phyloP scores from a whole-genome alignment of 2,329 filamentous ascomycete species.

The Botryosphaeria dothidea region DNA sequence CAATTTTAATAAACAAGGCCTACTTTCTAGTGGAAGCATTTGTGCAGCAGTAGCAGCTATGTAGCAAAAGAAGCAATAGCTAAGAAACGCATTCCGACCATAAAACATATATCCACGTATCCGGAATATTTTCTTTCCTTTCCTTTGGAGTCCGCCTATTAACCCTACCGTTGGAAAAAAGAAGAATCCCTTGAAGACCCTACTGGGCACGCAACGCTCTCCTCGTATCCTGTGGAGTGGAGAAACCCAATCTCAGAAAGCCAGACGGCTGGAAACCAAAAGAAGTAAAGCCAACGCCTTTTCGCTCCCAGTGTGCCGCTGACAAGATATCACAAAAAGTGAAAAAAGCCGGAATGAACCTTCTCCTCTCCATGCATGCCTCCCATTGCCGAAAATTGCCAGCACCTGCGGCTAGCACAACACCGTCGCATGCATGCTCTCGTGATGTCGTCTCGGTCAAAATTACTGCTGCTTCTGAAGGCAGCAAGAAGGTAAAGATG shows the following conservation, averaged over 20 bases:
- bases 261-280: not conserved
- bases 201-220: not conserved
- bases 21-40: not conserved
- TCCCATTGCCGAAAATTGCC: conserved; percentile 3
- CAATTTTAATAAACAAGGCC: not conserved
- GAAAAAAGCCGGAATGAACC: not conserved
- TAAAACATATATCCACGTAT: not conserved
- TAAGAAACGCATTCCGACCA: not conserved
- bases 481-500: not conserved
- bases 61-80: not conserved
- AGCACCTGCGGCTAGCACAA: not conserved
- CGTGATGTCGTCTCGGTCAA: conserved; percentile 8
- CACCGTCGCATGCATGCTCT: not conserved
- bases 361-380: not conserved
- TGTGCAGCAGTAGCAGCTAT: not conserved
- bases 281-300: not conserved
- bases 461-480: not conserved
- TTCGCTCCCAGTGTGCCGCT: conserved; percentile 7
- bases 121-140: not conserved
- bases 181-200: not conserved
- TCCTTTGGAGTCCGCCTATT: no score
- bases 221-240: not conserved
- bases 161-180: no score
- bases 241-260: not conserved
- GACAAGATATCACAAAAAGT: not conserved